phyloP scores from a whole-genome alignment of 2,329 filamentous ascomycete genomes.

The Leptodontidium sp. region DNA sequence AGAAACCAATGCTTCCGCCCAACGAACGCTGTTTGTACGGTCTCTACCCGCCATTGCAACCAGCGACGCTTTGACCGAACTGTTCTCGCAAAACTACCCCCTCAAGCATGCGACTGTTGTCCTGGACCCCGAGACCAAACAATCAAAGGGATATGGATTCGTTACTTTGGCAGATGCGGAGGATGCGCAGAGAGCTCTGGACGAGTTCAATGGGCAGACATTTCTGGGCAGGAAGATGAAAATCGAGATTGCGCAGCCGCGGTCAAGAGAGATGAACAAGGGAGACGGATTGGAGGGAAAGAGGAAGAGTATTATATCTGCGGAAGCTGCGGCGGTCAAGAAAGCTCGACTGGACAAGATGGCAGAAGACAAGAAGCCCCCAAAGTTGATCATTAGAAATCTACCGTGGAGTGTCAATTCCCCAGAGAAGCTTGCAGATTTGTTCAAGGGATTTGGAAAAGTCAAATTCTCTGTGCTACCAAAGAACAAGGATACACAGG shows the following conservation, averaged over 20 bases:
- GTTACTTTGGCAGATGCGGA: constrained; percentile 95
- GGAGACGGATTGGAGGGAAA: constrained; percentile 53
- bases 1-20: constrained; percentile 57
- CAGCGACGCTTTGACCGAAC: constrained; percentile 81
- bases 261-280: constrained; percentile 72
- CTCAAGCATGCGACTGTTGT: constrained; percentile 97
- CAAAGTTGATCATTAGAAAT: constrained; percentile 89
- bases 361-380: constrained; percentile 66
- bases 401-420: constrained; percentile 95
- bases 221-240: constrained; percentile 84
- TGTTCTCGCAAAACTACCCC: constrained; percentile 94
- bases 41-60: constrained; percentile 82
- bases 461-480: constrained; percentile 89
- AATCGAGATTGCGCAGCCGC: constrained; percentile 86
- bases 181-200: constrained; percentile 82
- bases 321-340: constrained; percentile 54
- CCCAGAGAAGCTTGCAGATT: constrained; percentile 76
- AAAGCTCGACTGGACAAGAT: constrained; percentile 66
- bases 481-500: constrained; percentile 71
- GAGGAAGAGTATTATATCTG: constrained; percentile 45
- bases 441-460: constrained; percentile 91
- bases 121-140: constrained; percentile 82
- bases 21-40: constrained; percentile 86
- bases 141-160: constrained; percentile 93
- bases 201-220: constrained; percentile 79